phyloP scores from a whole-genome alignment of 2,329 filamentous ascomycete species.

The Exophiala lecanii-corni region DNA sequence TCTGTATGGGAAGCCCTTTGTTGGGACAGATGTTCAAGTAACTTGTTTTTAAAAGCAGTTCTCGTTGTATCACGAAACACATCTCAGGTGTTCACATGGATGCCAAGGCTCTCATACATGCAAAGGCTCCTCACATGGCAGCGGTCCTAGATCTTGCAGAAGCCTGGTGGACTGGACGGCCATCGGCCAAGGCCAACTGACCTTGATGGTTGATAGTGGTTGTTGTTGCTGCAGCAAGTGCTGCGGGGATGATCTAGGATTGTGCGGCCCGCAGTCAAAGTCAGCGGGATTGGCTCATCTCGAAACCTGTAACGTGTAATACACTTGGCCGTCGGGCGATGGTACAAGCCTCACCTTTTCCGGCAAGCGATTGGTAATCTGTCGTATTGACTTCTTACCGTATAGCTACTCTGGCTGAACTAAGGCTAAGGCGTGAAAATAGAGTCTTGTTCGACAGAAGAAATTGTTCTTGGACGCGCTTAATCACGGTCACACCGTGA shows the following conservation, averaged over 20 bases:
- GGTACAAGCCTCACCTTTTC: constrained; percentile 1
- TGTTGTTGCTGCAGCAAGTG: constrained; percentile 1
- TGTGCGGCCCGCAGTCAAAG: constrained; percentile 1
- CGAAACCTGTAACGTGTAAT: background rate
- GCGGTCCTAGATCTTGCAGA: constrained; percentile 5
- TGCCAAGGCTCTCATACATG: background rate
- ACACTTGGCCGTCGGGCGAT: constrained; percentile 11
- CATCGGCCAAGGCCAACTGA: constrained; percentile 1
- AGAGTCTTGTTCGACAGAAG: too few relatives aligned
- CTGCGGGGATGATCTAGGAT: background rate
- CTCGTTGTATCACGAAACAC: constrained; percentile 1
- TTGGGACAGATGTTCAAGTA: constrained; percentile 2
- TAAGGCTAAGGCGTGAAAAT: background rate
- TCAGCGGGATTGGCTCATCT: background rate
- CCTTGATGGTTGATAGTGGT: too few relatives aligned
- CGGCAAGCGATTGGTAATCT: constrained; percentile 2
- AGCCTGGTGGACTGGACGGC: background rate
- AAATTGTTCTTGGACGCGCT: too few relatives aligned
- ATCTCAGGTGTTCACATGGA: background rate
- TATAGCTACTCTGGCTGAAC: background rate
- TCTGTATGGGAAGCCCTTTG: background rate
- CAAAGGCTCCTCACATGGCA: background rate
- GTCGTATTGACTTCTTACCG: constrained; percentile 1
- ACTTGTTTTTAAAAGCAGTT: background rate
- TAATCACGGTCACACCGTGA: too few relatives aligned